A percentile compares a stretch with the other conserved stretches of the same genome.
Evolutionary conservation across 768 basidiomycete genomes (phyloP).

Genomic region (Chalciporus sphaerocephalus): DNA sequence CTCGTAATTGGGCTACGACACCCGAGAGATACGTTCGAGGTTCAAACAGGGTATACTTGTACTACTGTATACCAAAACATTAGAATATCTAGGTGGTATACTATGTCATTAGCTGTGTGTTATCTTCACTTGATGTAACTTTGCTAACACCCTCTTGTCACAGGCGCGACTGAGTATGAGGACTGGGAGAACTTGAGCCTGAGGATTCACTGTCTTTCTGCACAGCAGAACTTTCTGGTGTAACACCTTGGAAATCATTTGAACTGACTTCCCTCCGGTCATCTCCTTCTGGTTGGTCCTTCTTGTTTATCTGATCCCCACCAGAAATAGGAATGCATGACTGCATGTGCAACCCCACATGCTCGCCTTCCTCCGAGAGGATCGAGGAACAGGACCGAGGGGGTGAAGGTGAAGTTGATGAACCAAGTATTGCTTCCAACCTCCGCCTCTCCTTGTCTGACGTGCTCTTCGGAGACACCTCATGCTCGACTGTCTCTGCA

Average conservation of each 20-base stretch:
- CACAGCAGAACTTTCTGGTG: not conserved
- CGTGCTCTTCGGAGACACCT: conserved; percentile 8
- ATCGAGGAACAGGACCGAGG: conserved; percentile 3
- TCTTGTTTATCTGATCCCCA: not conserved
- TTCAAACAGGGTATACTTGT: too few species aligned
- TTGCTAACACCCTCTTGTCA: not conserved
- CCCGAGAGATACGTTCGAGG: too few species aligned
- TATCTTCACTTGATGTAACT: too few species aligned
- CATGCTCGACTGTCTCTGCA: not conserved
- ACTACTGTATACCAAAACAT: too few species aligned
- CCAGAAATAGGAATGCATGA: not conserved
- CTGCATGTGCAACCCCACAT: conserved; percentile 2
- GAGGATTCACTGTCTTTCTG: not conserved
- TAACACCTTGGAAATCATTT: not conserved
- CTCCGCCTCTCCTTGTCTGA: conserved; percentile 26
- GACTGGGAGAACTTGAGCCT: not conserved
- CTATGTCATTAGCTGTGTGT: too few species aligned
- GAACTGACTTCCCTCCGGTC: not conserved
- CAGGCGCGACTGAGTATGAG: not conserved
- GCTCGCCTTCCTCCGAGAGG: conserved; percentile 1
- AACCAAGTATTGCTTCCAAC: conserved; percentile 24
- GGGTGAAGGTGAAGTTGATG: conserved; percentile 4
- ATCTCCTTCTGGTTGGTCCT: not conserved
- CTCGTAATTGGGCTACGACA: too few species aligned
- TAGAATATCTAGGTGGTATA: not conserved